Conservation (phyloP, 2,329 filamentous ascomycete species). For the Leptographium lundbergii region DNA sequence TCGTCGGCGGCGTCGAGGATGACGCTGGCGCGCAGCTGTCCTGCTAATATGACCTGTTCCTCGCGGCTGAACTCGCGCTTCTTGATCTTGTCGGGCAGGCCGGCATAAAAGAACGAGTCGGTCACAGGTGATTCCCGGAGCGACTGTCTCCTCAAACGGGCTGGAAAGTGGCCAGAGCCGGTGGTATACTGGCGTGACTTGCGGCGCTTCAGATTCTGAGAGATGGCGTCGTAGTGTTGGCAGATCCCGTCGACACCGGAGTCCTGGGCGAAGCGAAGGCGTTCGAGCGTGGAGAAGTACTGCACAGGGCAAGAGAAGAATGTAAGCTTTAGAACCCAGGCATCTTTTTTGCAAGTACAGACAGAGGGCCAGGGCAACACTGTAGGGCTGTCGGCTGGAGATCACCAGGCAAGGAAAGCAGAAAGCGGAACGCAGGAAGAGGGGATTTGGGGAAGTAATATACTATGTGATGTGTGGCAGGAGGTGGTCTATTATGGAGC, state of each 20-base stretch:
- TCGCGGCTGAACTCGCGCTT: constrained; percentile 58
- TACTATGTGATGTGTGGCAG: not conserved
- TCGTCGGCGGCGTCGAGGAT: constrained; percentile 35
- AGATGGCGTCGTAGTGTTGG: constrained; percentile 23
- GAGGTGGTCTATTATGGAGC: not conserved
- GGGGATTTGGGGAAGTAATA: too few species aligned
- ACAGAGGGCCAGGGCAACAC: not conserved
- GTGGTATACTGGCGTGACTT: constrained; percentile 17
- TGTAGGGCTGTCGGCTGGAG: not conserved
- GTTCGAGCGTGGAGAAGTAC: constrained; percentile 64
- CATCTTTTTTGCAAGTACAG: not conserved
- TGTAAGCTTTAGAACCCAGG: constrained; percentile 11
- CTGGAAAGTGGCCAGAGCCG: constrained; percentile 19
- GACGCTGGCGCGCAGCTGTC: constrained; percentile 28
- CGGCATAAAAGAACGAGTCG: constrained; percentile 56
- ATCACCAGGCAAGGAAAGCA: not conserved
- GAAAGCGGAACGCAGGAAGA: not conserved
- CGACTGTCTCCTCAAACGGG: constrained; percentile 19
- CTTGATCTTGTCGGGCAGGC: constrained; percentile 60
- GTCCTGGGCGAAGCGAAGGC: constrained; percentile 49
- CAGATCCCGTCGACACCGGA: constrained; percentile 23
- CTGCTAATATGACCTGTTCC: constrained; percentile 52
- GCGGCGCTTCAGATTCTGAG: constrained; percentile 18
- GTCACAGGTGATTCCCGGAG: constrained; percentile 22
- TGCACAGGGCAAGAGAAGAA: constrained; percentile 20